These are phyloP conservation scores for Hymenoscyphus fructigenus DNA, from an alignment of 2,329 filamentous ascomycete species.

Conservation along the genomic window DNA sequence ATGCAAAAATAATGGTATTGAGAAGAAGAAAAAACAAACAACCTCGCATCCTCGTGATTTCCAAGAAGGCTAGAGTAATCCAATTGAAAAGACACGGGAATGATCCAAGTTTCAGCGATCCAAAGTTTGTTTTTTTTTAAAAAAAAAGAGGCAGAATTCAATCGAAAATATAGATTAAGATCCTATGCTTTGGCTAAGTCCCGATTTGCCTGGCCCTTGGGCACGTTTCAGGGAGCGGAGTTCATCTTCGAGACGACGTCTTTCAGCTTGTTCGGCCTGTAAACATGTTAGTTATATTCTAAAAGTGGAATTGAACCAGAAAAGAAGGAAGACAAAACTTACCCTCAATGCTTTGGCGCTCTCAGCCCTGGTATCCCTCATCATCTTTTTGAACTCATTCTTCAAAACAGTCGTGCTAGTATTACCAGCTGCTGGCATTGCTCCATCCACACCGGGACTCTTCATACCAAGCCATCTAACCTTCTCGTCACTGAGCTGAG, in stretches of 20 bases:
- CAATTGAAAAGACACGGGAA: neutral
- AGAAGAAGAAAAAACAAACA: neutral
- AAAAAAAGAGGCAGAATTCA: neutral
- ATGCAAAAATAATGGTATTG: neutral
- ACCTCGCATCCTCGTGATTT: neutral
- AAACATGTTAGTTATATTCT: slow-evolving; percentile 17
- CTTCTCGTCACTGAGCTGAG: slow-evolving; percentile 64
- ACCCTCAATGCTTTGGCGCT: slow-evolving; percentile 65
- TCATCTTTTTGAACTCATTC: slow-evolving; percentile 79
- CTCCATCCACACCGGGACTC: slow-evolving; percentile 47
- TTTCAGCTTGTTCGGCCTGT: slow-evolving; percentile 71
- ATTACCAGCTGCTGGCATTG: slow-evolving; percentile 32
- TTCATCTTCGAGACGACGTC: slow-evolving; percentile 63
- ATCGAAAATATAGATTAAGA: neutral
- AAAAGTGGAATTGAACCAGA: slow-evolving; percentile 17
- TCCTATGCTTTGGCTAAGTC: slow-evolving; percentile 32
- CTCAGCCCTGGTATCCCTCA: slow-evolving; percentile 69
- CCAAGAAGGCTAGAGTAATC: neutral
- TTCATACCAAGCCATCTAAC: slow-evolving; percentile 64
- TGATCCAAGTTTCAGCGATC: slow-evolving; percentile 7
- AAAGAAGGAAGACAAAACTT: slow-evolving; percentile 36
- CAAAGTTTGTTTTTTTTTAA: too few species aligned
- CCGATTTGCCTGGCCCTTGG: slow-evolving; percentile 38
- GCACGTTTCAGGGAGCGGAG: slow-evolving; percentile 49
- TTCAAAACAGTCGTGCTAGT: slow-evolving; percentile 69